phyloP scores from a whole-genome alignment of 139 green algal species.

The Dunaliella sp. region DNA sequence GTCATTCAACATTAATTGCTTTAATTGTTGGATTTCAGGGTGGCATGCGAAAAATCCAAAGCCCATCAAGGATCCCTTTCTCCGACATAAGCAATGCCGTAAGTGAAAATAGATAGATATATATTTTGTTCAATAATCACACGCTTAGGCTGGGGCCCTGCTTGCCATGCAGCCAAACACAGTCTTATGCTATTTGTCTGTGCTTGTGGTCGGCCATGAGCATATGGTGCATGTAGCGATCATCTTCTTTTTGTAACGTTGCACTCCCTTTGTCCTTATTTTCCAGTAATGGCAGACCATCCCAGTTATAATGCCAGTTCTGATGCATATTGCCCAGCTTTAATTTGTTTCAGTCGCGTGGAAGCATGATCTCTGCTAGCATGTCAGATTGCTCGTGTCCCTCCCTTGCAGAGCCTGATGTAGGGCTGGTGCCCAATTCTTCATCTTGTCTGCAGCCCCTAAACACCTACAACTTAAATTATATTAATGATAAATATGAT shows the following conservation, averaged over 20 bases:
- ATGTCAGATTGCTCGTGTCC: no score
- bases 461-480: no score
- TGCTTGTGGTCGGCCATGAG: background rate
- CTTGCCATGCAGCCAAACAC: background rate
- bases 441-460: background rate
- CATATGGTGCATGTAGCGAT: background rate
- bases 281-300: no score
- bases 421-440: background rate
- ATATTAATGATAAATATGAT: no score
- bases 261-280: no score
- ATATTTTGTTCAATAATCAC: background rate
- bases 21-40: background rate
- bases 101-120: no score
- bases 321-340: no score
- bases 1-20: no score
- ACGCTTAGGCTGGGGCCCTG: background rate
- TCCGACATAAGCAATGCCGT: no score
- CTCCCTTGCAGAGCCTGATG: background rate
- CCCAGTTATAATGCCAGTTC: no score
- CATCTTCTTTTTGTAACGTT: background rate
- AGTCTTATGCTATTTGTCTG: background rate
- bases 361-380: no score
- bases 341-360: no score
- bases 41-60: background rate
- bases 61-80: background rate